Evolutionary conservation across 2,329 filamentous ascomycete genomes (phyloP).

Genomic region (Tolypocladium cylindrosporum): DNA sequence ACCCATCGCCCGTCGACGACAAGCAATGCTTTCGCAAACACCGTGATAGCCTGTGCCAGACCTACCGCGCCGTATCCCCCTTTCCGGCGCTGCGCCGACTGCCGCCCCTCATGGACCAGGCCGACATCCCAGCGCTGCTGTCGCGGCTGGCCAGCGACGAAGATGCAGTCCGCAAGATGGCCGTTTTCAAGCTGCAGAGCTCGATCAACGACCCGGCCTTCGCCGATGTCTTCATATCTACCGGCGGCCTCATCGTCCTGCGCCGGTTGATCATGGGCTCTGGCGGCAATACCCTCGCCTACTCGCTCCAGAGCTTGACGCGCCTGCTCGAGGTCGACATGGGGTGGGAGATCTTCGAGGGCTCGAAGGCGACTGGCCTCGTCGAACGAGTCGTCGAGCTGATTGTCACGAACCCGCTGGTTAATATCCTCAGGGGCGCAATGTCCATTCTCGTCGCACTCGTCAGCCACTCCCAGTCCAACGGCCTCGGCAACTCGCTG

Average conservation of each 20-base stretch:
- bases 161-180: constrained; percentile 95
- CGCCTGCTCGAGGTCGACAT: constrained; percentile 91
- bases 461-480: constrained; percentile 71
- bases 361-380: constrained; percentile 51
- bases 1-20: neutral
- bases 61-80: constrained; percentile 1
- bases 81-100: constrained; percentile 1
- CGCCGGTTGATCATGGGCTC: constrained; percentile 75
- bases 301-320: constrained; percentile 82
- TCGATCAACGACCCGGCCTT: constrained; percentile 95
- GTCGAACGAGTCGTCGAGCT: constrained; percentile 76
- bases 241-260: constrained; percentile 73
- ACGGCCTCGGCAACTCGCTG: constrained; percentile 24
- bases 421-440: constrained; percentile 92
- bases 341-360: constrained; percentile 85
- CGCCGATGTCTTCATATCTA: constrained; percentile 89
- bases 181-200: constrained; percentile 93
- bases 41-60: neutral
- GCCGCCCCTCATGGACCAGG: constrained; percentile 46
- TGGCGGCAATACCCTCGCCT: constrained; percentile 88
- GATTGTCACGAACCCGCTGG: constrained; percentile 87
- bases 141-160: constrained; percentile 58
- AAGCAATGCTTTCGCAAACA: neutral
- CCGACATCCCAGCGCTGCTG: constrained; percentile 55
- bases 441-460: constrained; percentile 95